These are phyloP conservation scores for Neonectria magnoliae DNA, from an alignment of 2,329 filamentous ascomycete species.

Conservation along the genomic window DNA sequence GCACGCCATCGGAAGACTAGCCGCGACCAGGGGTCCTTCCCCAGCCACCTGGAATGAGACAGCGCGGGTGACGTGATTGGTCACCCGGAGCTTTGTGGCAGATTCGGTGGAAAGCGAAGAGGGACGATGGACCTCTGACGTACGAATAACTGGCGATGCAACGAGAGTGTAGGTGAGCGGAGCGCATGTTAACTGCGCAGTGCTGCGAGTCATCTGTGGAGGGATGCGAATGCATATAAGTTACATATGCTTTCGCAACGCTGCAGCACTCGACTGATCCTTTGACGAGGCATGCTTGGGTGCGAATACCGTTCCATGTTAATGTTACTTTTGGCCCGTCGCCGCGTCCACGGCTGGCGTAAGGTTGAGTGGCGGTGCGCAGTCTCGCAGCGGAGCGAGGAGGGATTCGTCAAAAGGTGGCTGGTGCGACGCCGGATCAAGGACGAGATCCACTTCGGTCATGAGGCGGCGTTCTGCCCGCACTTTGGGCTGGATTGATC, in stretches of 20 bases:
- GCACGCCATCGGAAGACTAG: slow-evolving; percentile 8
- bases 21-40: slow-evolving; percentile 11
- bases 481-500: slow-evolving; percentile 6
- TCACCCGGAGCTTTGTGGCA: not conserved
- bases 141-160: not conserved
- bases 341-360: slow-evolving; percentile 1
- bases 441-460: not conserved
- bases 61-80: slow-evolving; percentile 15
- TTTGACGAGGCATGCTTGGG: not conserved
- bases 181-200: slow-evolving; percentile 4
- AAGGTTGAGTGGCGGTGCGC: slow-evolving; percentile 24
- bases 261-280: not conserved
- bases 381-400: not conserved
- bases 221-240: not conserved
- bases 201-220: not conserved
- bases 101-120: not conserved
- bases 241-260: not conserved
- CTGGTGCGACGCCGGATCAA: slow-evolving; percentile 11
- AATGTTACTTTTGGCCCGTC: not conserved
- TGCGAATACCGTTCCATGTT: slow-evolving; percentile 5
- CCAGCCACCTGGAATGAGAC: slow-evolving; percentile 23
- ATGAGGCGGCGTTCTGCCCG: slow-evolving; percentile 9
- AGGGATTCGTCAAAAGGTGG: slow-evolving; percentile 19
- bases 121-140: not conserved
- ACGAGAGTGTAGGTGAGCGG: not conserved